Evolutionary conservation across 805 yeast genomes (phyloP), one percentile per base, ranked within the genome.

Genomic region (Sugiyamaella mastotermitis): DNA sequence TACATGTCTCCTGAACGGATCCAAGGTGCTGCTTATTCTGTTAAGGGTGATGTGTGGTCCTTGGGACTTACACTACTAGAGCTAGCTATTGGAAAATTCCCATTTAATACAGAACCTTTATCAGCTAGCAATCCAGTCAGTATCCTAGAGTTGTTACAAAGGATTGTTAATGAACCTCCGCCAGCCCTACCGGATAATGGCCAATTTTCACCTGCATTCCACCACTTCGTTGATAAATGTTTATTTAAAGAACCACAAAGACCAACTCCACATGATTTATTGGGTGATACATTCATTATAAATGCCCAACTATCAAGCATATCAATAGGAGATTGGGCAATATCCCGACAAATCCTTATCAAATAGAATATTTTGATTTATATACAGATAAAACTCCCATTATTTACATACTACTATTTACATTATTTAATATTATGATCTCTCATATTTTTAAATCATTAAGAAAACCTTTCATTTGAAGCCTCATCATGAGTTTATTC

Each of bases 1-100:
- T 92, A 92, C 57, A 92, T 92, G 94, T 83, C 95, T 1, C 99
- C 99, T 0, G 99, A 92, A 53, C 72, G 99, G 46, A 90, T 92
- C 39, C 95, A 87, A 61, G 99, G 99, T 14, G 85, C 84, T 30
- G 80, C 80, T 7, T 92, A 92, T 61, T 83, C 95, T 6, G 80
- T 88, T n/a, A 87, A 88, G 50, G 90, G 95, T 26, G 99, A 92
- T 58, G 90, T 92, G 9, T 92, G 99, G 99, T 86, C 97, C 0
- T 64, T 88, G 48, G 99, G 98, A 1, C 66, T 92, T 31, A 83
- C 88, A 80, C 67, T 92, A 28, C 76, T 85, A 35, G 97, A 92
- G 58, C 66, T 92, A 37, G 90, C 95, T 1, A 76, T 83, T 3
- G 97, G 97, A 0, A 69, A 69, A 38, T 80, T 82, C 50, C 92